Evolutionary conservation across 2,329 filamentous ascomycete genomes (phyloP), one percentile per base, ranked within the genome.

Genomic region (Cladorrhinum sp.): DNA sequence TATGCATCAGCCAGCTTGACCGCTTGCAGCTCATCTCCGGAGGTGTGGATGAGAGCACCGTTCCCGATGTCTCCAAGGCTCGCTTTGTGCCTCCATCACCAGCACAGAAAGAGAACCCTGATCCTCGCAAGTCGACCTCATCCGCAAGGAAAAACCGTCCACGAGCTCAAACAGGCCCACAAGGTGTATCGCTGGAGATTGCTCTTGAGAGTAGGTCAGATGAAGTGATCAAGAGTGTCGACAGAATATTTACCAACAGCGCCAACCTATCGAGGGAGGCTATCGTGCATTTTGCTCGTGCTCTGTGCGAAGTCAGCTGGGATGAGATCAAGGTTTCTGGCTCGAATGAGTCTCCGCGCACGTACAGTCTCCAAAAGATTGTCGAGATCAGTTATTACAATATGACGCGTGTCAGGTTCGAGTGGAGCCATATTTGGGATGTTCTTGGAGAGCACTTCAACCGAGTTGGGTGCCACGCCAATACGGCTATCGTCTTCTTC

Each of bases 341-440:
- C 0, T 91, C 93, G 59, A 97, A 93, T 71, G 95, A 99, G 62
- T 96, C 92, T 22, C 95, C 95, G 10, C 87, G 96, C 58, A 99
- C 93, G 8, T 99, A 97, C 81, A 97, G 93, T 77, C 79, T 99
- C 63, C 95, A 99, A 72, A 99, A 99, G 76, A 85, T 99, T 64
- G 96, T 99, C 16, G 95, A 99, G 75, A 98, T 99, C 75, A 96
- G 92, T 74, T 97, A 96, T 75, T 99, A 99, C 85, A 99, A 99
- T 78, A 99, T 99, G 95, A 92, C 91, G 61, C 88, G 95, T 80
- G 93, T 99, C 36, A 89, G 95, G 69, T 98, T 98, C 69, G 95
- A 99, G 73, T 99, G 95, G 95, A 96, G 90, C 12, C 93, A 90
- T 69, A 96, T 99, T 62, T 99, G 95, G 95, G 90, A 91, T 64